Conservation (phyloP, 257 asterid genomes). For the Solanum chiquidenum region DNA sequence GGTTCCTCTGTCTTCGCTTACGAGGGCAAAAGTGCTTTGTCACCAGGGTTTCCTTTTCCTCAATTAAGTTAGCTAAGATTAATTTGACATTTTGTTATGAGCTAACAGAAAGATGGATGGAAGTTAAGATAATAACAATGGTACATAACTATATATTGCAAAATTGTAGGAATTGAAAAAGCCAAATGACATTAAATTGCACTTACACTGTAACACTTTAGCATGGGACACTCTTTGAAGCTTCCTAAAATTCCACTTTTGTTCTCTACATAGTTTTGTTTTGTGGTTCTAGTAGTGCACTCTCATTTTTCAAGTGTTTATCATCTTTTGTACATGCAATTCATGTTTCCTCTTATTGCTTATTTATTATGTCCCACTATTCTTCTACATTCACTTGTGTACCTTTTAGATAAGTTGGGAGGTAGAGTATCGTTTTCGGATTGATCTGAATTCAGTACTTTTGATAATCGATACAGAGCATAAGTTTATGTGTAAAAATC, state of each 20-base stretch:
- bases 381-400: neutral
- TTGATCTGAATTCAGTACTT: neutral
- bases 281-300: neutral
- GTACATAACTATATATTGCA: neutral
- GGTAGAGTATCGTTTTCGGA: neutral
- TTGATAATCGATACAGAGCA: neutral
- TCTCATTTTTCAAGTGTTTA: neutral
- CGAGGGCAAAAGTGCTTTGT: neutral
- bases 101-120: neutral
- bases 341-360: neutral
- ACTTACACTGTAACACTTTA: neutral
- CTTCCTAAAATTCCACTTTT: neutral
- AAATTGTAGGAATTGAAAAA: neutral
- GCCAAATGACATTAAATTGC: neutral
- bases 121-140: neutral
- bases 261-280: neutral
- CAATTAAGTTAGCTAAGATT: neutral
- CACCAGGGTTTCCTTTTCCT: neutral
- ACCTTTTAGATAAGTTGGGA: neutral
- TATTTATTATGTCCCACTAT: constrained; percentile 3
- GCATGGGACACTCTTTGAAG: neutral
- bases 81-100: neutral
- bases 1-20: neutral
- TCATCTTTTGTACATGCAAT: neutral
- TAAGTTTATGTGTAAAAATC: neutral